A percentile compares a stretch with the other conserved stretches of the same genome.
These are phyloP conservation scores for Saccharomycopsis hybrid DNA, from an alignment of 1,139 yeast species.

Conservation along the genomic window DNA sequence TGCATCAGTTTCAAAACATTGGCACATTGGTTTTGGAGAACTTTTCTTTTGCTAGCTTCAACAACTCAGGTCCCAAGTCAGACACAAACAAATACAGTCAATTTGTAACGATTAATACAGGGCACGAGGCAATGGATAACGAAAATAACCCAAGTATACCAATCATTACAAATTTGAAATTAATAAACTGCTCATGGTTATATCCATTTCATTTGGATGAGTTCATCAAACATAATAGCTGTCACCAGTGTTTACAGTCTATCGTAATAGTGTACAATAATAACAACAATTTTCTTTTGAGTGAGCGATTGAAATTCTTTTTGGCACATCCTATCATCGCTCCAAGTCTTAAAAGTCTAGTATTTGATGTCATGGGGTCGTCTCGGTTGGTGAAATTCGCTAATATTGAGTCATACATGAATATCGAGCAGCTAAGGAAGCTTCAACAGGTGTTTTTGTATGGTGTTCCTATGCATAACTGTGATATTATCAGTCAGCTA, in stretches of 20 bases:
- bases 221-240: background rate
- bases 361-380: conserved; percentile 11
- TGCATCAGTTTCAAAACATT: conserved; percentile 5
- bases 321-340: conserved; percentile 12
- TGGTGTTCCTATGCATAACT: conserved; percentile 11
- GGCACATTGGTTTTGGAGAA: conserved; percentile 11
- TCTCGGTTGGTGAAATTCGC: conserved; percentile 11
- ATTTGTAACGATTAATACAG: conserved; percentile 1
- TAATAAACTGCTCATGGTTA: conserved; percentile 19
- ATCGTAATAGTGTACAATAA: conserved; percentile 5
- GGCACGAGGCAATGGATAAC: background rate
- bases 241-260: background rate
- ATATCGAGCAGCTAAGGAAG: background rate
- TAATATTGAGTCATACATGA: conserved; percentile 13
- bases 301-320: conserved; percentile 17
- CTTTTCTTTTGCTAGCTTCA: conserved; percentile 6
- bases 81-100: background rate
- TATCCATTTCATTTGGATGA: conserved; percentile 13
- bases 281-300: conserved; percentile 15
- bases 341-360: background rate
- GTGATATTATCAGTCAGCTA: background rate
- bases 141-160: background rate
- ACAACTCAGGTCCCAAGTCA: background rate
- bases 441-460: conserved; percentile 1
- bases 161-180: background rate